Evolutionary conservation across 345 rosid genomes (phyloP), one percentile per base, ranked within the genome.

Genomic region (Camelina sativa): DNA sequence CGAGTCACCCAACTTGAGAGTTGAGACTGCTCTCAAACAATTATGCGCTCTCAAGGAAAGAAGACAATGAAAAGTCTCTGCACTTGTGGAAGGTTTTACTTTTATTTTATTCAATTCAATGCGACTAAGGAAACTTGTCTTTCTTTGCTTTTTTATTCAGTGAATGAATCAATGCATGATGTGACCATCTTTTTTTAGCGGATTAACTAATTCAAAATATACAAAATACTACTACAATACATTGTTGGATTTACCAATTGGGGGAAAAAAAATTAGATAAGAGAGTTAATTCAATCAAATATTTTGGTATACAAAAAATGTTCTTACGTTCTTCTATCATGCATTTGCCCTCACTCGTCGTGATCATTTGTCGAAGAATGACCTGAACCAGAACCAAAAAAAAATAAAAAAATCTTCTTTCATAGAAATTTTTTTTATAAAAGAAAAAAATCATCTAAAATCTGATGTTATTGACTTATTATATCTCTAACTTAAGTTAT

Each of bases 61-160:
- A 35, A 25, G 71, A 65, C 77, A n/a, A 55, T 56, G 15, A 54
- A 34, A 73, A 73, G 71, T 55, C 65, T 65, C 25, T 73, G 25
- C 46, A 17, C 23, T 22, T 54, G 50, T 2, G 20, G 23, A 62
- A 40, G 75, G 75, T 71, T 61, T 28, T 58, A 35, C 15, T 59
- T 59, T 17, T 11, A 20, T 22, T 41, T 41, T 8, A n/a, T n/a
- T n/a, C n/a, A 0, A 40, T 40, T 40, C 50, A 61, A 61, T 20
- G 54, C 10, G 43, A 46, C 69, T 4, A 53, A 69, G n/a, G 34
- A 40, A 63, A 11, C 68, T 0, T 20, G 5, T 64, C 38, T 17
- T 30, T 47, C 12, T 34, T 19, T 37, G 25, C 25, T 20, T 11
- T 19, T 2, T 35, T 35, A 35, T 43, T 43, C 11, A 38, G 0